Evolutionary conservation across 2,329 filamentous ascomycete genomes (phyloP).

Genomic region (Didymella segeticola): DNA sequence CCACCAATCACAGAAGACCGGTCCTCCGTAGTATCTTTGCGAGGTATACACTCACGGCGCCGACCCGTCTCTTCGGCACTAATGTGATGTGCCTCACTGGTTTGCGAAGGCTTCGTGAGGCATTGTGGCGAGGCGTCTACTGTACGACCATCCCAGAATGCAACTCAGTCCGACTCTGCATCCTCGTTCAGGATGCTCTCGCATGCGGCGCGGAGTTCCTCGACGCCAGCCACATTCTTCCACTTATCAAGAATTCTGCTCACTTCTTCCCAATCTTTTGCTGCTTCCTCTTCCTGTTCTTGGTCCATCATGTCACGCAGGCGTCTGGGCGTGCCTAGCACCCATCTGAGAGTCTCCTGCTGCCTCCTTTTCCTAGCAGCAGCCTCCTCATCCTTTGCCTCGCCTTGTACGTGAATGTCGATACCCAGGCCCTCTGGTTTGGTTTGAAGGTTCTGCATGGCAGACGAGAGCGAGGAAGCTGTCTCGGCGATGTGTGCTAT

Average conservation of each 20-base stretch:
- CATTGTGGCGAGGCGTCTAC: neutral
- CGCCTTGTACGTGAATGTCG: conserved; percentile 31
- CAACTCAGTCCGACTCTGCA: conserved; percentile 32
- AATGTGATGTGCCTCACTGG: neutral
- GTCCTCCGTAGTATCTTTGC: neutral
- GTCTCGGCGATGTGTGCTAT: conserved; percentile 77
- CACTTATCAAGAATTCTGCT: conserved; percentile 52
- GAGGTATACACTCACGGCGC: neutral
- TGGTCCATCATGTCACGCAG: conserved; percentile 65
- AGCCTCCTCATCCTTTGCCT: conserved; percentile 22
- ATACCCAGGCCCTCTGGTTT: conserved; percentile 35
- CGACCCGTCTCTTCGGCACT: neutral
- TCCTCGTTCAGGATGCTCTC: conserved; percentile 41
- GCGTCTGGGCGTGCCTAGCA: conserved; percentile 66
- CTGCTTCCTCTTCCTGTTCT: conserved; percentile 68
- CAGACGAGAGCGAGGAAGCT: conserved; percentile 51
- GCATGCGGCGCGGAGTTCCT: conserved; percentile 50
- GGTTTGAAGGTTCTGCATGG: conserved; percentile 39
- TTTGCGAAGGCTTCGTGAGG: no score
- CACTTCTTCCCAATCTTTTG: conserved; percentile 56
- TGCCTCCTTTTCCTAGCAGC: conserved; percentile 49
- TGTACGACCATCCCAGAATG: neutral
- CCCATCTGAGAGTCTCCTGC: conserved; percentile 67
- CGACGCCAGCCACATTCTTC: conserved; percentile 52
- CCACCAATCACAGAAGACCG: conserved; percentile 9